A percentile compares a stretch with the other conserved stretches of the same genome.
These are phyloP conservation scores for Aspergillus sp. DNA, from an alignment of 2,329 filamentous ascomycete species.

Conservation along the genomic window DNA sequence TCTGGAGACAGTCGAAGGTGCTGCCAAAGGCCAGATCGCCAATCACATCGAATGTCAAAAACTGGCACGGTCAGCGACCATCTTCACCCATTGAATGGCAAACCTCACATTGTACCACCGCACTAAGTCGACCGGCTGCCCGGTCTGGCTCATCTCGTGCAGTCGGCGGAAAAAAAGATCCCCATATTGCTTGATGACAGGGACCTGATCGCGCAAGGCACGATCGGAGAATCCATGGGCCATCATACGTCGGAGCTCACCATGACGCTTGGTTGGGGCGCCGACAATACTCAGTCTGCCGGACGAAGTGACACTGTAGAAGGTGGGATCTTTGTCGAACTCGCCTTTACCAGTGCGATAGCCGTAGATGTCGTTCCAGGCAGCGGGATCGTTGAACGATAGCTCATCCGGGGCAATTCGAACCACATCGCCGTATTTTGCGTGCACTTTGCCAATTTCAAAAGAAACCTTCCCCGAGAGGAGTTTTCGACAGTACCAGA, in stretches of 20 bases:
- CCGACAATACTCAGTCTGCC: background rate
- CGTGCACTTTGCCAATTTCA: no score
- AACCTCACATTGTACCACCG: no score
- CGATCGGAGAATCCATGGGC: slow-evolving; percentile 21
- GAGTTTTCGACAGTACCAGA: no score
- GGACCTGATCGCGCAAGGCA: slow-evolving; percentile 18
- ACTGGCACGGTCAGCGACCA: slow-evolving; percentile 3
- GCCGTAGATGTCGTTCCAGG: slow-evolving; percentile 31
- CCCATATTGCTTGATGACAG: slow-evolving; percentile 13
- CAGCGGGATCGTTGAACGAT: slow-evolving; percentile 24
- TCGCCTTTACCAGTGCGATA: slow-evolving; percentile 11
- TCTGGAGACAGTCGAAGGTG: slow-evolving; percentile 29
- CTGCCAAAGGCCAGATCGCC: slow-evolving; percentile 25
- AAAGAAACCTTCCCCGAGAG: no score
- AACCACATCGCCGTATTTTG: slow-evolving; percentile 12
- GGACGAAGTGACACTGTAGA: slow-evolving; percentile 4
- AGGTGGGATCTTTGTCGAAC: slow-evolving; percentile 16
- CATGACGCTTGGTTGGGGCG: slow-evolving; percentile 7
- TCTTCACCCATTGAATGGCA: slow-evolving; percentile 20
- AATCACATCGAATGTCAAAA: slow-evolving; percentile 28
- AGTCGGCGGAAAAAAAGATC: slow-evolving; percentile 14
- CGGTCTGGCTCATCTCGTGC: background rate
- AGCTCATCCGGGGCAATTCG: slow-evolving; percentile 15
- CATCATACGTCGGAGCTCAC: slow-evolving; percentile 13
- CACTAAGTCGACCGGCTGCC: no score